A percentile compares a stretch with the other conserved stretches of the same genome.
Conservation (phyloP, 164 flowering plant species). For the Tetracentron sinense region DNA sequence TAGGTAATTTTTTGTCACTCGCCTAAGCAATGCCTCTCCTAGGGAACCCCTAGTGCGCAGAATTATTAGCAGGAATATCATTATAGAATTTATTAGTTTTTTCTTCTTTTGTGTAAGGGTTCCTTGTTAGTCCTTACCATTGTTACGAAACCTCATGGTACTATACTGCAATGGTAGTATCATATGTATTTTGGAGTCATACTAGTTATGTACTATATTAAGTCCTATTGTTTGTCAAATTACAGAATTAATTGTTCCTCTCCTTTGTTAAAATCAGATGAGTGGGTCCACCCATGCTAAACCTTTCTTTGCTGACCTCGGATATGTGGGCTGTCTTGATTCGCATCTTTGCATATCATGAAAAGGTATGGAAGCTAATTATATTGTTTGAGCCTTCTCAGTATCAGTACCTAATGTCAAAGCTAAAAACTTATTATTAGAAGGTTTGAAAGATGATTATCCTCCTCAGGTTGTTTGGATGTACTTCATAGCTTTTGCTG, state of each 20-base stretch:
- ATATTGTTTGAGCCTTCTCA: neutral
- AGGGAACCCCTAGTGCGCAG: no score
- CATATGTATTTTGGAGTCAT: no score
- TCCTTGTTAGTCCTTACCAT: no score
- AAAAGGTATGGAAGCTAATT: conserved; percentile 48
- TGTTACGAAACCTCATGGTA: no score
- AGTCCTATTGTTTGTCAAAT: neutral
- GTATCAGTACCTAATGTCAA: neutral
- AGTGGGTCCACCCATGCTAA: conserved; percentile 93
- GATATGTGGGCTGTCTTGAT: conserved; percentile 98
- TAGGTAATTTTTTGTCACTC: no score
- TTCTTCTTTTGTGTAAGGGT: no score
- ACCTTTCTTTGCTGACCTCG: conserved; percentile 83
- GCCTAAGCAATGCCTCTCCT: no score
- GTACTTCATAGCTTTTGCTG: conserved; percentile 77
- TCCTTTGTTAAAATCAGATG: conserved; percentile 39
- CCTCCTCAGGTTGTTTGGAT: conserved; percentile 84
- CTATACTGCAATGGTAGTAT: no score
- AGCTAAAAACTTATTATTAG: neutral
- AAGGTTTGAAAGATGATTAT: neutral
- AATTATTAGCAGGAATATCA: no score
- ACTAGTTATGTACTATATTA: no score
- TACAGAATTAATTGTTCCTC: conserved; percentile 2
- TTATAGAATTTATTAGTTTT: no score
- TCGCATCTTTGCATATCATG: conserved; percentile 83